Evolutionary conservation across 2,329 filamentous ascomycete species (phyloP), one percentile per base, ranked within the genome.

Genomic region (Aureobasidium sp.): DNA sequence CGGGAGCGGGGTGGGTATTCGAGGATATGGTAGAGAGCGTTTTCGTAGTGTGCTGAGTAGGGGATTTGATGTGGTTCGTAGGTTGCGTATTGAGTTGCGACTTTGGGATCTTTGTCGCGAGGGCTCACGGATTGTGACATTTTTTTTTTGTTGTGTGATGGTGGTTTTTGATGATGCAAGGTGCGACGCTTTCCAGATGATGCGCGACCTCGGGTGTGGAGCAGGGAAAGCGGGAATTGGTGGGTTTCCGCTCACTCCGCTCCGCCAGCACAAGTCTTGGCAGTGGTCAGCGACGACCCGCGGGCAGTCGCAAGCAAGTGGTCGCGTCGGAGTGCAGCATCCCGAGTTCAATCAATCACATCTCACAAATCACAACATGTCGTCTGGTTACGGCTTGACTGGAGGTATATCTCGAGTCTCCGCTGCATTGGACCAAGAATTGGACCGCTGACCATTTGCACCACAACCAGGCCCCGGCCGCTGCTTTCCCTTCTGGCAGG

Each of bases 401-500:
- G 89, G 89, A 77, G 89, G 89, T 91, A 79, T 70, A 85, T 80
- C 58, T 3, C 42, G 30, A 42, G 65, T 37, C 54, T 5, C 48
- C 6, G 30, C 41, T 49, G 34, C 55, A 41, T 25, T 10, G 13
- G 2, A 48, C 3, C 7, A 13, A 14, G 39, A 54, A 60, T 51
- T 36, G 45, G 44, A 25, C 1, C 16, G 27, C 59, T 53, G 48
- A 53, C 48, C 13, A 50, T 16, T 36, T 10, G 27, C 4, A 57
- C 70, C 25, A 53, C 34, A 39, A 27, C 25, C 36, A 88, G 85
- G 85, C 71, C 83, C 83, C 67, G 83, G 81, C 70, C 90, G 93
- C 77, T 99, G 94, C 86, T 97, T 96, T 81, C 90, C 92, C 74
- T 99, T 97, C 85, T 99, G 94, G 94, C 94, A 99, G 80, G 94